Base-by-base conservation (phyloP, 352 stramenopile genomes). In the Phytopythium litorale region DNA sequence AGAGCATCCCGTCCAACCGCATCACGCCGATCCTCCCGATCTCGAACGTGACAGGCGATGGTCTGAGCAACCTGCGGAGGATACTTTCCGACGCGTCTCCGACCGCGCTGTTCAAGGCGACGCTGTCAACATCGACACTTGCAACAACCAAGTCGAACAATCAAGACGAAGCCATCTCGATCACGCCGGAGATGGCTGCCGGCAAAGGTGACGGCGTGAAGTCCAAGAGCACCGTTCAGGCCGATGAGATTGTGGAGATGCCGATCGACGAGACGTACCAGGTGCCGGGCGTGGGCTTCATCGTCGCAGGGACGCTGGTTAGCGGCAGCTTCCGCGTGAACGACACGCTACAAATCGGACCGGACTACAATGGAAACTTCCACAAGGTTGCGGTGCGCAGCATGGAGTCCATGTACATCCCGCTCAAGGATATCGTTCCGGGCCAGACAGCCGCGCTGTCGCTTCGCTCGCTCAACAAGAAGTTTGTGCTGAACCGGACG, bases 1-100 rank as follows among this genome's bases (percentile, higher is more conserved):
- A 97, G 64, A 79, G 87, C 58, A 89, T 98, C 50, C 84, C 83
- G 32, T 96, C 84, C 37, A 97, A 97, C 68, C 84, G 93, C 40
- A 83, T 99, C 48, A 98, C 96, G 40, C 98, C 98, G 7, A 97
- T 99, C 60, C 87, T 99, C 71, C 91, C 97, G 12, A 94, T 99
- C 38, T 99, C 96, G 3, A 98, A 98, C 78, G 98, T 99, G 12
- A 99, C 96, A 13, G 98, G 98, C 23, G 88, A 99, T 59, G 96
- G 97, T 0, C 67, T 95, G 48, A 72, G 77, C 13, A 95, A 95
- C 56, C 55, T 95, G 33, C 75, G 81, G 23, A 80, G 79, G 57
- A 88, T 91, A 71, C 80, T 88, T 56, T 90, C 61, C 63, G 79
- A 76, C 43, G 83, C 79, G 56, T 93, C 79, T 51, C 85, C 84